A percentile compares a stretch with the other conserved stretches of the same genome.
Conservation (phyloP, 345 rosid genomes). For the Kernera saxatilis region DNA sequence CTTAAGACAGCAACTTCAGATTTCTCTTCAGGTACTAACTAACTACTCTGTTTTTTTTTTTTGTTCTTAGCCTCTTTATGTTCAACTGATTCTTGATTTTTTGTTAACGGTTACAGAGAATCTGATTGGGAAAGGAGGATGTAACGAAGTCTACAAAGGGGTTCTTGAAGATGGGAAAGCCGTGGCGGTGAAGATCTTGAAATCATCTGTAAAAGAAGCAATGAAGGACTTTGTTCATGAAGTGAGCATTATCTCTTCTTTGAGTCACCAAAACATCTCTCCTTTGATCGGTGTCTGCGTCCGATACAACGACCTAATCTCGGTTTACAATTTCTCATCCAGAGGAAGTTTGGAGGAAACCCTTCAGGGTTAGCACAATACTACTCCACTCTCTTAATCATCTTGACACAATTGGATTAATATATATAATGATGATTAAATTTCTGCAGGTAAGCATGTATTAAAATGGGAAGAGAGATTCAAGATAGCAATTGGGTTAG, state of each 20-base stretch:
- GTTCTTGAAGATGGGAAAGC: conserved; percentile 60
- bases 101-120: conserved; percentile 43
- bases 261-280: conserved; percentile 54
- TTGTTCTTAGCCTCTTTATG: background rate
- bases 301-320: conserved; percentile 43
- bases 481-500: conserved; percentile 55
- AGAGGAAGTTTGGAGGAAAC: conserved; percentile 78
- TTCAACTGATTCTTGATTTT: conserved; percentile 3
- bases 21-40: conserved; percentile 62
- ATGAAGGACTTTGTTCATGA: conserved; percentile 66
- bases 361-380: conserved; percentile 50
- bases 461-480: conserved; percentile 67
- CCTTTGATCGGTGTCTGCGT: conserved; percentile 70
- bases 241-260: conserved; percentile 64
- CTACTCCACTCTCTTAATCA: background rate
- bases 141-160: conserved; percentile 71
- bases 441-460: conserved; percentile 29
- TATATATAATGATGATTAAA: background rate
- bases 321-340: conserved; percentile 64
- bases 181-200: conserved; percentile 69
- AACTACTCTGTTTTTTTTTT: background rate
- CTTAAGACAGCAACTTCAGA: conserved; percentile 57
- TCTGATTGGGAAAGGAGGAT: conserved; percentile 79
- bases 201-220: conserved; percentile 56
- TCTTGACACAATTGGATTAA: background rate